These are phyloP conservation scores for Exophiala aquamarina DNA, from an alignment of 2,329 filamentous ascomycete genomes.

Conservation along the genomic window DNA sequence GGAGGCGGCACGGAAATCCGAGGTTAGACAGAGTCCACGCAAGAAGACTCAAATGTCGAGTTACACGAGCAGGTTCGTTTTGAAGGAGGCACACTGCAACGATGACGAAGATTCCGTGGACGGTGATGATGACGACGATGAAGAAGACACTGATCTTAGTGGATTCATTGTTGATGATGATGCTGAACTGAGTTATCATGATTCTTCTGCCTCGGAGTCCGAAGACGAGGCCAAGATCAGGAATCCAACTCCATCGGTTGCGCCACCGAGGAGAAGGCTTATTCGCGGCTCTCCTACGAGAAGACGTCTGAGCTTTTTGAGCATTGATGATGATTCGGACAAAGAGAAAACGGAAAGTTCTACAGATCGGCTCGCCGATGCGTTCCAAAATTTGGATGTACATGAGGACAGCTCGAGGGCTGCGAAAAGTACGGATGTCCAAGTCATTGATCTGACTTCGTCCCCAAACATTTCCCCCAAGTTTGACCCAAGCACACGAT, in stretches of 20 bases:
- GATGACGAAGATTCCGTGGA: conserved; percentile 27
- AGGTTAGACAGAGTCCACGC: background rate
- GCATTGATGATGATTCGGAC: conserved; percentile 26
- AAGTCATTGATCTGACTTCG: conserved; percentile 27
- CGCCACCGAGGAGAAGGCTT: conserved; percentile 15
- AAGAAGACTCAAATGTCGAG: conserved; percentile 5
- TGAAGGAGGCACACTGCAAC: conserved; percentile 26
- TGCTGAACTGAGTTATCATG: conserved; percentile 27
- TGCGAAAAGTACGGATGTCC: conserved; percentile 21
- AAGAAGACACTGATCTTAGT: conserved; percentile 30
- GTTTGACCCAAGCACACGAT: background rate
- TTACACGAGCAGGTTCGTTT: conserved; percentile 22
- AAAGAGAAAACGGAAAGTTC: conserved; percentile 34
- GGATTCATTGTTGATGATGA: conserved; percentile 32
- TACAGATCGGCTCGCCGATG: conserved; percentile 8
- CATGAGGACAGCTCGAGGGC: conserved; percentile 29
- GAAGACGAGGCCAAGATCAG: conserved; percentile 8
- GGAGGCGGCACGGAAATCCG: conserved; percentile 5
- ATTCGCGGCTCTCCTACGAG: conserved; percentile 15
- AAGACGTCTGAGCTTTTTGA: conserved; percentile 9
- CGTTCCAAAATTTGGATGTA: conserved; percentile 40
- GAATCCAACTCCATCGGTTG: background rate
- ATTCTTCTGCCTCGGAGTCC: conserved; percentile 17
- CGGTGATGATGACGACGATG: conserved; percentile 28
- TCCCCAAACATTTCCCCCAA: conserved; percentile 15